Evolutionary conservation across 495 filamentous ascomycete species (phyloP), one percentile per base, ranked within the genome.

Genomic region (Polyplosphaeria fusca): DNA sequence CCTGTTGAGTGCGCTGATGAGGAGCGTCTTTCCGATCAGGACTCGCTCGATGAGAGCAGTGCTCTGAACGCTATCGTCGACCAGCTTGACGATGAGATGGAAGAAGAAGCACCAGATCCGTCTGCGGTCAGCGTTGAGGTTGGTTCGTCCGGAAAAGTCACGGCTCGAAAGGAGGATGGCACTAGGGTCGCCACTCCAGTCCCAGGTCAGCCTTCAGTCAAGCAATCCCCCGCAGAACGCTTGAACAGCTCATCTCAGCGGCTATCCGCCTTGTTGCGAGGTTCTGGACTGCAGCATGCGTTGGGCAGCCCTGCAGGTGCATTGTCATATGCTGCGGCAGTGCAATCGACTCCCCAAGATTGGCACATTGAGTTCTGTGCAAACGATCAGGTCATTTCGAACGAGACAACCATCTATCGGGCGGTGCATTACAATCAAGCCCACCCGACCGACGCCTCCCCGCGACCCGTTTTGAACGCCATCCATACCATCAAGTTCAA

Each of bases 361-460:
- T 99, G 94, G 94, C 93, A 99, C 64, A 88, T 99, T 38, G 89
- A 97, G 65, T 99, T 99, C 71, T 94, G 82, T 60, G 83, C 96
- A 51, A 85, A 90, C 57, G 88, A 82, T 42, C 86, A 91, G 65
- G 80, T 86, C 0, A 85, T 96, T 61, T 77, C 87, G 0, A 91
- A 88, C 61, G 92, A 96, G 60, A 97, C 89, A 2, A 99, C 94
- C 0, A 91, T 99, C 56, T 99, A 97, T 67, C 86, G 91, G 39
- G 94, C 92, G 42, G 88, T 97, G 14, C 89, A 96, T 62, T 86
- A 82, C 68, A 85, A 83, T 39, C 76, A 83, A 20, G 69, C 79
- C 1, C 72, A 82, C 37, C 59, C 82, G n/a, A 80, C 86, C 18
- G 88, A 94, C 46, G 77, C 84, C 38, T 74, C 79, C 9, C 76